Evolutionary conservation across 306 rosid species (phyloP), one percentile per base, ranked within the genome.

Genomic region (Cucumis sativus): DNA sequence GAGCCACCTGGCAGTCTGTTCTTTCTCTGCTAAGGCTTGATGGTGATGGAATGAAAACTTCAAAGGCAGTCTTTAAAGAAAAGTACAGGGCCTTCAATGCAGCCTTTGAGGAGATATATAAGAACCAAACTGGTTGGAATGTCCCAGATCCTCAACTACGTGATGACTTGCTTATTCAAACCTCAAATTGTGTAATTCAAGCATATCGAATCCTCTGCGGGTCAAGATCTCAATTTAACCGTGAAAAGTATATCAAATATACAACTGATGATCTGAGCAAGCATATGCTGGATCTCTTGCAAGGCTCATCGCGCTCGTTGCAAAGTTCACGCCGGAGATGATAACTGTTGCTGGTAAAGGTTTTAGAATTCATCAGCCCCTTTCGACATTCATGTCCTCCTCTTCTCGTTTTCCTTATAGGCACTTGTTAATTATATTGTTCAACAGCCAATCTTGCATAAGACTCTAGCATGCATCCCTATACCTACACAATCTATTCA

Each of bases 51-150:
- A 8, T 79, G 11, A 56, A 35, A 41, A 77, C 45, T 61, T 63
- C 86, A 4, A 58, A 78, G 79, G 75, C 70, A 71, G 51, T 6
- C 62, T 49, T 57, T 9, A 80, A 82, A 74, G 85, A 79, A 65
- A 86, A 69, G 78, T 88, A 83, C 82, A 80, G 79, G 78, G 40
- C 76, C 30, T 91, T 91, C 79, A 58, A 52, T 76, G 39, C 16
- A 77, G 86, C 87, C 35, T 91, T 91, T 62, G 85, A 83, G 82
- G 92, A 87, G 82, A 80, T 89, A 2, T 89, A 89, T 77, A 82
- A 79, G 83, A 85, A 7, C n/a, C 97, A 89, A 72, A 89, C 97
- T n/a, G 89, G 89, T 23, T 91, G 97, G 92, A 63, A 0, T 14
- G 51, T 89, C 30, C 79, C 86, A 1, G 87, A 89, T 69, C 33